phyloP scores from a whole-genome alignment of 352 stramenopile species.

The Globisporangium iwayamae region DNA sequence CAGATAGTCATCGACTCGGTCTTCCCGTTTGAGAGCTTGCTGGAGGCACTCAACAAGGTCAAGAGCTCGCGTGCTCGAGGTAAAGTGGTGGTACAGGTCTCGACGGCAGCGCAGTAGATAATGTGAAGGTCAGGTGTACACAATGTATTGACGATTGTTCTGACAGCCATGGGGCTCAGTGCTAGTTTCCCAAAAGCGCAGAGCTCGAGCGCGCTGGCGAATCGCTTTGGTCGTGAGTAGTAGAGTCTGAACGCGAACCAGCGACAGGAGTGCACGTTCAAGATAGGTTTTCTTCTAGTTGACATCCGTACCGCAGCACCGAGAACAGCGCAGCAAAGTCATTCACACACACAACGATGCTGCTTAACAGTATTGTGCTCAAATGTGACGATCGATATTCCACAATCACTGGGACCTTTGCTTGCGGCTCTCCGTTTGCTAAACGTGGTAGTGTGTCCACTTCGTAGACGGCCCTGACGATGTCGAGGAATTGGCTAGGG shows the following conservation, averaged over 20 bases:
- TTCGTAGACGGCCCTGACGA: background rate
- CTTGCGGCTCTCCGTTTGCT: background rate
- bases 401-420: too few species aligned
- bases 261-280: constrained; percentile 7
- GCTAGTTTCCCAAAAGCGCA: background rate
- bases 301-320: constrained; percentile 1
- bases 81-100: constrained; percentile 4
- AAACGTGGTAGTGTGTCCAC: background rate
- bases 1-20: constrained; percentile 5
- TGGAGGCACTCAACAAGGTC: constrained; percentile 6
- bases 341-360: background rate
- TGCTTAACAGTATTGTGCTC: background rate
- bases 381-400: background rate
- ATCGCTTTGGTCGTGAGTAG: constrained; percentile 18
- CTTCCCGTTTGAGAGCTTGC: background rate
- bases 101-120: background rate
- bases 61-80: background rate
- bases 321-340: background rate
- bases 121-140: too few species aligned
- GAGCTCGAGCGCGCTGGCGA: constrained; percentile 3
- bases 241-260: constrained; percentile 22
- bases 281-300: background rate
- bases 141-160: background rate
- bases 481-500: background rate
- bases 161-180: too few species aligned